phyloP scores from a whole-genome alignment of 192 early-diverging fungal genomes.

The Coemansia sp. region DNA sequence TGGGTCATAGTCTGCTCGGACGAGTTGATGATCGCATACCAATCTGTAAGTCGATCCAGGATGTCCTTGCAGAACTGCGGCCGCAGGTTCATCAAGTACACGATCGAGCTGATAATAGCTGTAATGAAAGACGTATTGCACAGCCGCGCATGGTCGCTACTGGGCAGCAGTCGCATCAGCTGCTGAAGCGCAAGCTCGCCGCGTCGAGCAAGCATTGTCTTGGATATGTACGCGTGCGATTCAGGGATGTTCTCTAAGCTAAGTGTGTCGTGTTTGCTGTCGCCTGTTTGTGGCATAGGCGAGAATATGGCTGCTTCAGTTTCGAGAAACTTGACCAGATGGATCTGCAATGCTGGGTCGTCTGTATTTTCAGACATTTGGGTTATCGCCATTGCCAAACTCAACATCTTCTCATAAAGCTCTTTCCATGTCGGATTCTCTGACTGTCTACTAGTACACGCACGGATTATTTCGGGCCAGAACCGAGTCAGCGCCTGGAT shows the following conservation, averaged over 20 bases:
- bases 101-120: slow-evolving; percentile 39
- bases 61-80: slow-evolving; percentile 41
- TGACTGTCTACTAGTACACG: slow-evolving; percentile 10
- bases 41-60: slow-evolving; percentile 30
- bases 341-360: slow-evolving; percentile 42
- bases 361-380: slow-evolving; percentile 27
- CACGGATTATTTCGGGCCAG: slow-evolving; percentile 29
- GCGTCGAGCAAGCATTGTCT: slow-evolving; percentile 20
- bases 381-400: slow-evolving; percentile 12
- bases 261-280: neutral
- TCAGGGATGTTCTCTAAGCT: slow-evolving; percentile 21
- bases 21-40: slow-evolving; percentile 44
- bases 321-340: slow-evolving; percentile 49
- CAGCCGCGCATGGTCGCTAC: slow-evolving; percentile 39
- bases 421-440: slow-evolving; percentile 15
- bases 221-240: slow-evolving; percentile 30
- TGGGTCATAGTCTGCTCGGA: slow-evolving; percentile 41
- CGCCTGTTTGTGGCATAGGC: neutral
- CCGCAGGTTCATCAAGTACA: slow-evolving; percentile 48
- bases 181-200: slow-evolving; percentile 34
- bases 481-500: slow-evolving; percentile 46
- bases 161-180: slow-evolving; percentile 43
- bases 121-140: slow-evolving; percentile 53
- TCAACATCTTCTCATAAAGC: slow-evolving; percentile 21
- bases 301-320: slow-evolving; percentile 41